phyloP scores from a whole-genome alignment of 1,139 yeast genomes.

The Pichia norvegensis region DNA sequence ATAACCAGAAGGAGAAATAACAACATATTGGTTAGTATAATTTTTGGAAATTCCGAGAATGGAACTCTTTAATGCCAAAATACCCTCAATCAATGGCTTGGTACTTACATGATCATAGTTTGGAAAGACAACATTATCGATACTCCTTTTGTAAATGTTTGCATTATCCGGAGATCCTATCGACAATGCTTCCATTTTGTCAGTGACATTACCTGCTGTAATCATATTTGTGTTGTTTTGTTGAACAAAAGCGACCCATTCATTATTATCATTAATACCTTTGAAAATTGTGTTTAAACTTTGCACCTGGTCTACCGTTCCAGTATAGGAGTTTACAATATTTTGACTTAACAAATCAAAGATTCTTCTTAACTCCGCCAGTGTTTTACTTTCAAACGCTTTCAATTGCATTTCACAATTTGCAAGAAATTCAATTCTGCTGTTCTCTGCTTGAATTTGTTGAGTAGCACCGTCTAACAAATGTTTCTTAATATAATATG shows the following conservation, averaged over 20 bases:
- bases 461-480: slow-evolving; percentile 31
- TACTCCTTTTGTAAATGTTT: slow-evolving; percentile 32
- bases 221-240: slow-evolving; percentile 24
- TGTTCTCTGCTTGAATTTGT: slow-evolving; percentile 39
- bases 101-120: slow-evolving; percentile 35
- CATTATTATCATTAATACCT: slow-evolving; percentile 31
- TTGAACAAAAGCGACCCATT: slow-evolving; percentile 37
- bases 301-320: slow-evolving; percentile 26
- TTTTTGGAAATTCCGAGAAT: slow-evolving; percentile 31
- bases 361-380: slow-evolving; percentile 36
- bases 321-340: slow-evolving; percentile 26
- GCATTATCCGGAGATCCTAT: slow-evolving; percentile 4
- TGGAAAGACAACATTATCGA: slow-evolving; percentile 32
- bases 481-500: slow-evolving; percentile 36
- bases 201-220: slow-evolving; percentile 15
- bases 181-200: slow-evolving; percentile 1
- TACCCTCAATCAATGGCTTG: slow-evolving; percentile 40
- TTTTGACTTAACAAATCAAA: slow-evolving; percentile 28
- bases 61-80: slow-evolving; percentile 38
- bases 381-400: slow-evolving; percentile 36
- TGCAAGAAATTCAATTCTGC: slow-evolving; percentile 35
- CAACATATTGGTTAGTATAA: slow-evolving; percentile 38
- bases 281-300: slow-evolving; percentile 29
- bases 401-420: slow-evolving; percentile 35
- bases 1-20: slow-evolving; percentile 37